Base-by-base conservation (phyloP, 176 grass and related monocot species). In the Typha latifolia region DNA sequence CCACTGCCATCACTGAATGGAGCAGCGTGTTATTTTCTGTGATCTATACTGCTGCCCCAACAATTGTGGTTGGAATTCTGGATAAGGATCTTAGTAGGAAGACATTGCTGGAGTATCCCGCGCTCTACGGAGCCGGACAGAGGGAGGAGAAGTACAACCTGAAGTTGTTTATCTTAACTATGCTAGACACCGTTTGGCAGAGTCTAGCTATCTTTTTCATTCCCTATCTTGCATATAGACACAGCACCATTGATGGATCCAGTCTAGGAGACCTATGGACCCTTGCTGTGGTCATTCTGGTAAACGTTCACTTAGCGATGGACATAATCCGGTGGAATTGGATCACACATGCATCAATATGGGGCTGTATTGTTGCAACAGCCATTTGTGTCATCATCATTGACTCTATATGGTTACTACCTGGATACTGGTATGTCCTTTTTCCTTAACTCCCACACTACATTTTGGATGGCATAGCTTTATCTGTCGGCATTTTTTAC, bases 251-350 rank as follows among this genome's bases (percentile, higher is more conserved):
- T 6, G 95, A 94, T 19, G 57, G 79, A 29, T 68, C 83, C 19
- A 89, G 95, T 68, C 70, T 99, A 7, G 95, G 95, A 70, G 95
- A 99, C 32, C 50, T 99, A 47, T 99, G 86, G 89, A 82, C 77
- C 49, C 79, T 99, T 16, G 77, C 76, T 27, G 79, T 99, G 51
- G 95, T 99, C 55, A 81, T 99, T 85, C 74, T 99, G 68, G 95
- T 99, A 50, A 99, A 99, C 78, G 72, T 99, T 71, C 85, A 90
- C 78, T 83, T 99, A 66, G 89, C 81, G 37, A 66, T 93, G 67
- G 95, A 99, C 86, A 86, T 99, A 50, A 68, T 94, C 32, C 82
- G 83, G 72, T 99, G 95, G 95, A 93, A 82, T 53, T 99, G 86
- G 89, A 79, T 99, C 49, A 87, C 84, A 9, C 89, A 94, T 70